Percentiles rank a stretch among this genome's conserved stretches.
These are phyloP conservation scores for Cicer pinnatifidum DNA, from an alignment of 306 rosid species.

Conservation along the genomic window DNA sequence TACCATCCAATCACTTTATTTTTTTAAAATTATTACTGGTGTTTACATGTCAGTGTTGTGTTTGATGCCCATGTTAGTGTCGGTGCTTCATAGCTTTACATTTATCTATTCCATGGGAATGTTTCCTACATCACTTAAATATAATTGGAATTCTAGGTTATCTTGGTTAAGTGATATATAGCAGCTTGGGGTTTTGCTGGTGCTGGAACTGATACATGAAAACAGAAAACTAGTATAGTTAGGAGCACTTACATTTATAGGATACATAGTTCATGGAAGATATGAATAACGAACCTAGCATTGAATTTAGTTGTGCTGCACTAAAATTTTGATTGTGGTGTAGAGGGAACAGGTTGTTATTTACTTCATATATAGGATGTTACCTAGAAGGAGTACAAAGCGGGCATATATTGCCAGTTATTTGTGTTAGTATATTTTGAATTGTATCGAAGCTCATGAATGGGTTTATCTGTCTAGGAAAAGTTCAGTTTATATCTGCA, in stretches of 20 bases:
- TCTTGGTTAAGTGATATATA: not conserved
- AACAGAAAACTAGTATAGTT: conserved; percentile 22
- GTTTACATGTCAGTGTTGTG: too few relatives aligned
- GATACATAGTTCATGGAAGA: not conserved
- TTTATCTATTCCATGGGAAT: not conserved
- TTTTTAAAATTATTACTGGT: too few relatives aligned
- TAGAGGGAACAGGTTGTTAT: conserved; percentile 20
- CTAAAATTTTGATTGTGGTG: conserved; percentile 8
- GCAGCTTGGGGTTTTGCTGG: not conserved
- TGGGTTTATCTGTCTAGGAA: not conserved
- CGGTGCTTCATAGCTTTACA: not conserved
- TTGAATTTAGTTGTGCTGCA: conserved; percentile 23
- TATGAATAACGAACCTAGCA: conserved; percentile 34
- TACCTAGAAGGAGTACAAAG: conserved; percentile 8
- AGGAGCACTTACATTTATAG: not conserved
- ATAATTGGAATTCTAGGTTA: conserved; percentile 13
- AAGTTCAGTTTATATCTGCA: conserved; percentile 5
- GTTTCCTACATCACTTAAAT: not conserved
- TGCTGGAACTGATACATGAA: conserved; percentile 4
- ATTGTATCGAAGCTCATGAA: not conserved
- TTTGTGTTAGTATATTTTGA: not conserved
- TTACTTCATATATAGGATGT: not conserved
- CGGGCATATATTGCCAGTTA: conserved; percentile 14
- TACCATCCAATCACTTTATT: too few relatives aligned
- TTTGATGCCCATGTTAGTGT: too few relatives aligned